phyloP scores from a whole-genome alignment of 164 flowering plant species.

The Warburgia ugandensis region DNA sequence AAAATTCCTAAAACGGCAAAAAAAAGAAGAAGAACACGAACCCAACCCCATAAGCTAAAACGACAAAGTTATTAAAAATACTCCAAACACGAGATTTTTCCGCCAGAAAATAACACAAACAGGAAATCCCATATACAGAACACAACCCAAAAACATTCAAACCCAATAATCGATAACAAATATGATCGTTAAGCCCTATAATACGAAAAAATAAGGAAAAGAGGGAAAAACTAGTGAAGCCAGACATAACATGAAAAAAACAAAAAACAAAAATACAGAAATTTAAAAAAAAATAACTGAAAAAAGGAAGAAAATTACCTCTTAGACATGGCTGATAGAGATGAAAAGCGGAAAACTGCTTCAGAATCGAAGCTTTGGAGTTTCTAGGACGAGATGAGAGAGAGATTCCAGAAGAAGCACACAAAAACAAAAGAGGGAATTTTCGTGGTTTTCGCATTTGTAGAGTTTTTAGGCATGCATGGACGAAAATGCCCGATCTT shows the following conservation, averaged over 20 bases:
- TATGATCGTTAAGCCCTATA: background rate
- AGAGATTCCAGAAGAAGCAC: no score
- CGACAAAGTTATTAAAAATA: no score
- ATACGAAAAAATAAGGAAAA: background rate
- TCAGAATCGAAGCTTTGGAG: conserved; percentile 4
- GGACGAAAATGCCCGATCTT: no score
- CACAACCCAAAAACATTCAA: background rate
- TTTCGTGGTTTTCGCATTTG: no score
- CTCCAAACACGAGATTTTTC: no score
- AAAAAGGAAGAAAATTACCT: conserved; percentile 14
- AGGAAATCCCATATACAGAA: background rate
- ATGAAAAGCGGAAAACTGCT: background rate
- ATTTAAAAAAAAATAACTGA: background rate
- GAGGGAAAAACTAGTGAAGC: background rate
- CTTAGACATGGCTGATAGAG: conserved; percentile 23
- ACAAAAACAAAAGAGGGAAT: no score
- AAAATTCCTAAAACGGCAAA: no score
- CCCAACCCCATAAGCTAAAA: no score
- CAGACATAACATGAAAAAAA: no score
- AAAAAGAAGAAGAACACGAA: no score
- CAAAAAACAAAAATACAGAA: no score
- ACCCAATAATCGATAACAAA: background rate
- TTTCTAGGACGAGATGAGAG: background rate
- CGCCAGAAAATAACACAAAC: background rate
- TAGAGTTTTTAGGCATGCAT: no score